phyloP scores from a whole-genome alignment of 768 basidiomycete genomes.

The Boletus vermiculosoides region DNA sequence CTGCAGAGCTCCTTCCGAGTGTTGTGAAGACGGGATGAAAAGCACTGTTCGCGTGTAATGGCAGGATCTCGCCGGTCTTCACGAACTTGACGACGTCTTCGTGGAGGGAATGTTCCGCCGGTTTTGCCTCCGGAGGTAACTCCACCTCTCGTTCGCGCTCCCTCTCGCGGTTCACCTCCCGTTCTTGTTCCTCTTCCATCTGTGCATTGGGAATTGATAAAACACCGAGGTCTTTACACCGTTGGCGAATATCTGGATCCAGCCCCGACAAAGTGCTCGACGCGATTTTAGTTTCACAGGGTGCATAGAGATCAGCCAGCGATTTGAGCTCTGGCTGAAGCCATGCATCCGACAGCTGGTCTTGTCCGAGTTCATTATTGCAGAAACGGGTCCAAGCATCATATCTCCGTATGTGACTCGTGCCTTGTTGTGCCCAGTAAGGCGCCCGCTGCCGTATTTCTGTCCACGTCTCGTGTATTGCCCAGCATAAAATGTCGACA shows the following conservation, averaged over 20 bases:
- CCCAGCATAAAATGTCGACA: constrained; percentile 41
- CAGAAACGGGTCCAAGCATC: constrained; percentile 15
- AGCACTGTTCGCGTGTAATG: too few species aligned
- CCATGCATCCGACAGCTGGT: constrained; percentile 29
- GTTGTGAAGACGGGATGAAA: too few species aligned
- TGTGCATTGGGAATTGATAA: constrained; percentile 6
- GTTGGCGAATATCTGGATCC: too few species aligned
- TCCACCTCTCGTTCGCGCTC: too few species aligned
- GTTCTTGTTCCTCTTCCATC: constrained; percentile 45
- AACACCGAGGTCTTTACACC: constrained; percentile 13
- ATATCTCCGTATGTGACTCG: constrained; percentile 4
- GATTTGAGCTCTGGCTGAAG: constrained; percentile 36
- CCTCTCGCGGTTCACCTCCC: constrained; percentile 36
- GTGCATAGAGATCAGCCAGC: constrained; percentile 35
- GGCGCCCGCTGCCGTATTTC: not conserved
- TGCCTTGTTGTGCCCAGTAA: constrained; percentile 26
- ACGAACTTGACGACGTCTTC: too few species aligned
- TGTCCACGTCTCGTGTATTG: constrained; percentile 42
- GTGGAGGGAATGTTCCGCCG: too few species aligned
- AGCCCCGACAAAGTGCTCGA: too few species aligned
- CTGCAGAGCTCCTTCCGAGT: too few species aligned
- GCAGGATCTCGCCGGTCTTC: too few species aligned
- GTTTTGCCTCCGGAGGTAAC: too few species aligned
- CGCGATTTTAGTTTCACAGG: not conserved
- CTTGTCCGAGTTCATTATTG: not conserved